These are phyloP conservation scores for Phytophthora sp. DNA, from an alignment of 352 stramenopile species.

Conservation along the genomic window DNA sequence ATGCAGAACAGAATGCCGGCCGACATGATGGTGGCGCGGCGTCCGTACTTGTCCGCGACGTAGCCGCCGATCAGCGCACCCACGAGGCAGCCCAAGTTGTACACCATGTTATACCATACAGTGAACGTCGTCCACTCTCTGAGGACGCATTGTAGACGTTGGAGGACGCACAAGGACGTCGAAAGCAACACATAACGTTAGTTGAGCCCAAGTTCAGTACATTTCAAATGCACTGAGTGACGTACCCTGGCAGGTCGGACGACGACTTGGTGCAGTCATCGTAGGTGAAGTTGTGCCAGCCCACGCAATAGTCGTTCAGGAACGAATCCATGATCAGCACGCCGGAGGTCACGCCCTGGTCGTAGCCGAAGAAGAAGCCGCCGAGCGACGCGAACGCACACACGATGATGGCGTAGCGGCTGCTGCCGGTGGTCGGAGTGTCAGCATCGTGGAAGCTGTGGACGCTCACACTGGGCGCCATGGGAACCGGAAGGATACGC, in stretches of 20 bases:
- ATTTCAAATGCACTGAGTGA: too few species aligned
- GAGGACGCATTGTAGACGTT: too few species aligned
- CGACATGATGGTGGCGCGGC: constrained; percentile 32
- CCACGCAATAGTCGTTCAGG: constrained; percentile 40
- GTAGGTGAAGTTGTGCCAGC: constrained; percentile 41
- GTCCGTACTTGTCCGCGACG: constrained; percentile 28
- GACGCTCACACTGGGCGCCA: constrained; percentile 24
- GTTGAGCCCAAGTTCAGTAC: too few species aligned
- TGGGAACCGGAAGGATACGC: constrained; percentile 4
- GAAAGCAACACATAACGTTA: too few species aligned
- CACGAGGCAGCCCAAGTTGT: constrained; percentile 45
- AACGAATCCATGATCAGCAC: constrained; percentile 44
- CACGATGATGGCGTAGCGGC: constrained; percentile 38
- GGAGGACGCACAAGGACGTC: too few species aligned
- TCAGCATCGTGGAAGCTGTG: constrained; percentile 26
- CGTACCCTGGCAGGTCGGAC: constrained; percentile 27
- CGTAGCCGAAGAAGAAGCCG: constrained; percentile 37
- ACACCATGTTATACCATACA: constrained; percentile 38
- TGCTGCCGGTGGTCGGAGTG: constrained; percentile 35
- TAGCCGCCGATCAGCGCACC: constrained; percentile 40
- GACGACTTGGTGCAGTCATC: constrained; percentile 22
- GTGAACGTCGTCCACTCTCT: constrained; percentile 40
- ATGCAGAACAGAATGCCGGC: constrained; percentile 42
- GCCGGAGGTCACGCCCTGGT: constrained; percentile 28
- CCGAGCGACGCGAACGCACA: constrained; percentile 31